Conservation (phyloP, 164 flowering plant species). For the Piper longum region DNA sequence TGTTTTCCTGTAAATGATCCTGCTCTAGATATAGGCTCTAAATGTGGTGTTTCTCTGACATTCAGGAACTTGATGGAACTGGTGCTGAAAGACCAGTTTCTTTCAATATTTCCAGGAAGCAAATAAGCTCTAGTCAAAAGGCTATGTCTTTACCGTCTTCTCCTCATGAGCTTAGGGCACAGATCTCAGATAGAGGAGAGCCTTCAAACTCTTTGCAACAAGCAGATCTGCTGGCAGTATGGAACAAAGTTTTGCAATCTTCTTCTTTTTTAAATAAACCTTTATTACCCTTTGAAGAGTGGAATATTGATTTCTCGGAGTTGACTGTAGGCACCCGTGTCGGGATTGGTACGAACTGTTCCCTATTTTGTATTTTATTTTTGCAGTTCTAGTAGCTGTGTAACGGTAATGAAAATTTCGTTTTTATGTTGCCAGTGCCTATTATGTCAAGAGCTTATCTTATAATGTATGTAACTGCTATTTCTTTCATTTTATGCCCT, state of each 20-base stretch:
- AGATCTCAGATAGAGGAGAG: conserved; percentile 33
- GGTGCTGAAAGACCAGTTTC: conserved; percentile 37
- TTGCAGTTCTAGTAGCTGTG: not conserved
- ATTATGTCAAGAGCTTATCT: no score
- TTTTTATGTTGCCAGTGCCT: no score
- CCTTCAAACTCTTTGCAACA: conserved; percentile 16
- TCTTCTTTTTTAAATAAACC: conserved; percentile 49
- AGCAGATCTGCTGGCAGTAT: conserved; percentile 48
- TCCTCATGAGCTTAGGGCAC: conserved; percentile 57
- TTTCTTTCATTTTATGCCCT: no score
- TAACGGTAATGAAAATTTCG: not conserved
- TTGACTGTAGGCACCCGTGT: conserved; percentile 92
- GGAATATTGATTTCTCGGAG: conserved; percentile 92
- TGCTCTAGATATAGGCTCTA: not conserved
- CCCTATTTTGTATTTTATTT: no score
- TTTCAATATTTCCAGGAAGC: conserved; percentile 24
- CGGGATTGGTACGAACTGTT: conserved; percentile 69
- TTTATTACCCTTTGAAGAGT: conserved; percentile 71
- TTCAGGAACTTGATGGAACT: conserved; percentile 36
- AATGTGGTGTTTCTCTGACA: no score
- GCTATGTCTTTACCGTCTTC: conserved; percentile 91
- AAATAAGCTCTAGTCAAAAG: conserved; percentile 42
- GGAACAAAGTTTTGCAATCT: conserved; percentile 72
- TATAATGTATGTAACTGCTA: no score
- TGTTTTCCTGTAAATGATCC: no score